Conservation (phyloP, 371 early-diverging fungal genomes). For the Choanephora cucurbitarum region DNA sequence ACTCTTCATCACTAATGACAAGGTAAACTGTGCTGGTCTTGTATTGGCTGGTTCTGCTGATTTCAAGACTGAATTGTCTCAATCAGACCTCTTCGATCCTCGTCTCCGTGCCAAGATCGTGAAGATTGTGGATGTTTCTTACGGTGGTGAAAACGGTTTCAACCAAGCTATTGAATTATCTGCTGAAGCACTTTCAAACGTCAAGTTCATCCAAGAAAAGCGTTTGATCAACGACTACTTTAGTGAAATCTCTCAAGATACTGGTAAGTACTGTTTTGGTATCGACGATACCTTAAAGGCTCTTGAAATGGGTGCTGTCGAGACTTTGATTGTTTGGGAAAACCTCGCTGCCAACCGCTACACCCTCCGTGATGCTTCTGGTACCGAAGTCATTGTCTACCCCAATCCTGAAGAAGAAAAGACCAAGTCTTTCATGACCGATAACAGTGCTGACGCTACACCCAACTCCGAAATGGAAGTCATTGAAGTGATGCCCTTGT, state of each 20-base stretch:
- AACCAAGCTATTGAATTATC: conserved; percentile 98
- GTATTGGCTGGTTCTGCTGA: conserved; percentile 98
- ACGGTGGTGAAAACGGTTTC: conserved; percentile 99
- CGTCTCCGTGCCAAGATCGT: conserved; percentile 91
- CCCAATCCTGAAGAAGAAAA: conserved; percentile 86
- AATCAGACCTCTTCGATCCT: conserved; percentile 95
- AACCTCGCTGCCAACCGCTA: conserved; percentile 81
- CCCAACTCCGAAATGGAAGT: conserved; percentile 70
- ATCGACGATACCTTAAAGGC: conserved; percentile 97
- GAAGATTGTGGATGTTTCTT: conserved; percentile 97
- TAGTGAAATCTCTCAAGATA: conserved; percentile 96
- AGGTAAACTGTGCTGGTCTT: conserved; percentile 88
- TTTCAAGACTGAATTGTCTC: conserved; percentile 96
- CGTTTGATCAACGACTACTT: conserved; percentile 96
- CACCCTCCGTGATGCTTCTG: conserved; percentile 73
- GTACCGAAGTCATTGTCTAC: conserved; percentile 70
- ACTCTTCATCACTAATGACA: conserved; percentile 48
- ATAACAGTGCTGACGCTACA: conserved; percentile 55
- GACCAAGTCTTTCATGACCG: conserved; percentile 60
- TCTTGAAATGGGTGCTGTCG: conserved; percentile 96
- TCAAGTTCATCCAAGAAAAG: conserved; percentile 99
- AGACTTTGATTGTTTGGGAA: conserved; percentile 98
- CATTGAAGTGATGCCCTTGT: conserved; percentile 76
- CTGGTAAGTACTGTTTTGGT: conserved; percentile 97
- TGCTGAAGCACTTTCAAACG: conserved; percentile 92